Conservation (phyloP, 2,329 filamentous ascomycete genomes). For the Pseudogymnoascus sp. region DNA sequence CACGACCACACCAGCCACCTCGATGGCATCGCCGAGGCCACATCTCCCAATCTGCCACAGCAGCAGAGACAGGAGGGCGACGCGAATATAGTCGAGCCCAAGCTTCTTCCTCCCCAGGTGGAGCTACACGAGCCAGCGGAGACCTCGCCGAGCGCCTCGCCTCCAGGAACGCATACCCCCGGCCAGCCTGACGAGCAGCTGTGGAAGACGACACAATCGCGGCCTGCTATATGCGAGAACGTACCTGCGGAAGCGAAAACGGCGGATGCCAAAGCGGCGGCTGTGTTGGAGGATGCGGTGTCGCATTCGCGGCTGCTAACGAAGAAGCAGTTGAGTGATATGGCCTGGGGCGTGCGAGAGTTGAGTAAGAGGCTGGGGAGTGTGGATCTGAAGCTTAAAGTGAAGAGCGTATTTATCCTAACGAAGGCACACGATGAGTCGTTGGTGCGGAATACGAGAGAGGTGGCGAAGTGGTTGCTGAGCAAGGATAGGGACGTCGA, state of each 20-base stretch:
- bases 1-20: constrained; percentile 14
- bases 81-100: constrained; percentile 13
- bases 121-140: background rate
- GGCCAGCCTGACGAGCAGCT: constrained; percentile 50
- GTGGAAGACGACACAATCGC: constrained; percentile 35
- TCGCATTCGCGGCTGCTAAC: constrained; percentile 67
- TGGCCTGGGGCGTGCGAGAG: constrained; percentile 93
- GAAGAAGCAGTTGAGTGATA: constrained; percentile 90
- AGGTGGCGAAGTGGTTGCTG: constrained; percentile 74
- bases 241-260: background rate
- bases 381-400: constrained; percentile 72
- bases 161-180: constrained; percentile 10
- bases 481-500: constrained; percentile 54
- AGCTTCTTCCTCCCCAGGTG: constrained; percentile 2
- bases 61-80: background rate
- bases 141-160: background rate
- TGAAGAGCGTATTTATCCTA: constrained; percentile 76
- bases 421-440: constrained; percentile 86
- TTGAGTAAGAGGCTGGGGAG: constrained; percentile 78
- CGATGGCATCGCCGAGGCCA: constrained; percentile 19
- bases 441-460: constrained; percentile 67
- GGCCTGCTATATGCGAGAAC: background rate
- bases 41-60: background rate
- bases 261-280: background rate
- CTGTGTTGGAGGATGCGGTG: background rate